These are phyloP conservation scores for Wickerhamomyces sydowiorum DNA, from an alignment of 805 yeast genomes.

Conservation along the genomic window DNA sequence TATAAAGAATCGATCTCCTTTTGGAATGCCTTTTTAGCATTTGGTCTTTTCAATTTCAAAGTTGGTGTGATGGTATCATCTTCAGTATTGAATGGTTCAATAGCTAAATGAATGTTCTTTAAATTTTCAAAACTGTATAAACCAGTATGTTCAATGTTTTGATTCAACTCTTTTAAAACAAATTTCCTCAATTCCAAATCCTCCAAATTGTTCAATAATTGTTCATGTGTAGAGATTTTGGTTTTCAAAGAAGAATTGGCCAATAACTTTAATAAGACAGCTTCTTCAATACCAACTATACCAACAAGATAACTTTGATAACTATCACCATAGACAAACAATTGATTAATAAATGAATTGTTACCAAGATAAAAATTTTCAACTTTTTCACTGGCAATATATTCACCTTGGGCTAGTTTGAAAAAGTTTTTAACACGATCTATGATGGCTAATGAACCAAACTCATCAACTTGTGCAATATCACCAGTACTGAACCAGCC, in stretches of 20 bases:
- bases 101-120: constrained; percentile 37
- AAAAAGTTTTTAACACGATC: constrained; percentile 79
- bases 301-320: constrained; percentile 52
- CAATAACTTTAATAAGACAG: constrained; percentile 16
- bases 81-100: constrained; percentile 50
- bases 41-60: constrained; percentile 41
- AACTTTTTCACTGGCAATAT: constrained; percentile 71
- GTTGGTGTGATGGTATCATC: constrained; percentile 58
- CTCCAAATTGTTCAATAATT: constrained; percentile 15
- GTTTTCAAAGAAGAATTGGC: constrained; percentile 6
- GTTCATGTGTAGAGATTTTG: constrained; percentile 16
- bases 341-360: constrained; percentile 45
- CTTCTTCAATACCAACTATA: constrained; percentile 55
- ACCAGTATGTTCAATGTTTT: constrained; percentile 25
- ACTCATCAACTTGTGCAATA: constrained; percentile 44
- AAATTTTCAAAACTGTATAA: constrained; percentile 48
- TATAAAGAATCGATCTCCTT: constrained; percentile 38
- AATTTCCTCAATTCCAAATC: constrained; percentile 29
- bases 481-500: constrained; percentile 72
- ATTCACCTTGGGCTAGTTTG: constrained; percentile 61
- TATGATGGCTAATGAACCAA: constrained; percentile 54
- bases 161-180: constrained; percentile 34
- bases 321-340: constrained; percentile 62
- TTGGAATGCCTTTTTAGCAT: constrained; percentile 44
- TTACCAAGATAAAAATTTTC: constrained; percentile 56